Evolutionary conservation across 75 land plant genomes (phyloP).

Genomic region (Azolla pinnata): DNA sequence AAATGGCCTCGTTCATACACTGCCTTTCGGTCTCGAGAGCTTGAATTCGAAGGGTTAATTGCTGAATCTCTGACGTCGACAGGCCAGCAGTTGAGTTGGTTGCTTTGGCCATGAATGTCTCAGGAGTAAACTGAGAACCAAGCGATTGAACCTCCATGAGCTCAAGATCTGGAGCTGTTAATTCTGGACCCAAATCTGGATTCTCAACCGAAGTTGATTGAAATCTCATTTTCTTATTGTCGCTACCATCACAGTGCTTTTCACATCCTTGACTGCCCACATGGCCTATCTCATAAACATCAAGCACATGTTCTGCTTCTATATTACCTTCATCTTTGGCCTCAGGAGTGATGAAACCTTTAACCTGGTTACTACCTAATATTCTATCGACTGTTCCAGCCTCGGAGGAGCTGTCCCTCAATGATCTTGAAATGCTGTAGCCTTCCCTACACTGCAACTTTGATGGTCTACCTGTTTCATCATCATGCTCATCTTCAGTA

Average conservation of each 20-base stretch:
- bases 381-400: too few species aligned
- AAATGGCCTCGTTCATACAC: background rate
- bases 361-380: too few species aligned
- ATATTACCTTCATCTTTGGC: background rate
- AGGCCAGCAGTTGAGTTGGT: background rate
- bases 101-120: too few species aligned
- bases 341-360: too few species aligned
- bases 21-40: conserved; percentile 2
- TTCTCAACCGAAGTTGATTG: background rate
- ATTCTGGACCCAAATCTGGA: background rate
- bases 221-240: too few species aligned
- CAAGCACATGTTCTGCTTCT: background rate
- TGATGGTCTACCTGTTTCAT: background rate
- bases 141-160: background rate
- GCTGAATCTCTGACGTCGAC: background rate
- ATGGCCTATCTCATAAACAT: conserved; percentile 1
- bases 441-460: background rate
- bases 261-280: background rate
- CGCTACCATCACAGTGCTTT: background rate
- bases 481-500: background rate
- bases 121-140: too few species aligned
- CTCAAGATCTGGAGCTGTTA: background rate
- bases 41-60: conserved; percentile 1
- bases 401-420: too few species aligned
- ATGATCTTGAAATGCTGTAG: background rate